These are phyloP conservation scores for Alternaria panax DNA, from an alignment of 2,329 filamentous ascomycete species.

Conservation along the genomic window DNA sequence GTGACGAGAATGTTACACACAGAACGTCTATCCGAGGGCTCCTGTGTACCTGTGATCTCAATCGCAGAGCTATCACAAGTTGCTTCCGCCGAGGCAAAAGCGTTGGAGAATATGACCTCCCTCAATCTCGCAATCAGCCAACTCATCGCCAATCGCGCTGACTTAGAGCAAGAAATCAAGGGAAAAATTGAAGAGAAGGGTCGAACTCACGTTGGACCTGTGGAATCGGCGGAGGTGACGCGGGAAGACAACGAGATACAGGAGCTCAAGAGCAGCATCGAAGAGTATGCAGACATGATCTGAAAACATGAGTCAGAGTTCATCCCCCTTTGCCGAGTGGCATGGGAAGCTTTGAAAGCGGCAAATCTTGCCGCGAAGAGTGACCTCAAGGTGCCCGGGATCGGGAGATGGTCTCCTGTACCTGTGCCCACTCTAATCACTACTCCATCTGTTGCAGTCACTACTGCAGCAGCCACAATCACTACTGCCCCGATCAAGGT, in stretches of 20 bases:
- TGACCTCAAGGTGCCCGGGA: neutral
- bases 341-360: too few species aligned
- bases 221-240: neutral
- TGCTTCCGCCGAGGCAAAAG: neutral
- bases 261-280: neutral
- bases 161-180: neutral
- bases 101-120: neutral
- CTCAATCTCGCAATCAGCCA: neutral
- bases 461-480: neutral
- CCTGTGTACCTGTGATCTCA: fast-evolving
- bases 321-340: fast-evolving
- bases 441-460: too few species aligned
- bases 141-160: neutral
- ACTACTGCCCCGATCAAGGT: neutral
- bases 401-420: neutral
- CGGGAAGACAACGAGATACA: neutral
- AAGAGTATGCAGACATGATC: neutral
- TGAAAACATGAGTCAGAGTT: neutral
- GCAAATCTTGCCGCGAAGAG: neutral
- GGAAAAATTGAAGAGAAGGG: neutral
- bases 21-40: fast-evolving
- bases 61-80: neutral
- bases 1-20: fast-evolving
- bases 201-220: neutral
- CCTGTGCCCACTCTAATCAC: too few species aligned